Percentiles rank a stretch among this genome's conserved stretches.
Conservation (phyloP, 2,329 filamentous ascomycete species). For the Cladosporium sp. region DNA sequence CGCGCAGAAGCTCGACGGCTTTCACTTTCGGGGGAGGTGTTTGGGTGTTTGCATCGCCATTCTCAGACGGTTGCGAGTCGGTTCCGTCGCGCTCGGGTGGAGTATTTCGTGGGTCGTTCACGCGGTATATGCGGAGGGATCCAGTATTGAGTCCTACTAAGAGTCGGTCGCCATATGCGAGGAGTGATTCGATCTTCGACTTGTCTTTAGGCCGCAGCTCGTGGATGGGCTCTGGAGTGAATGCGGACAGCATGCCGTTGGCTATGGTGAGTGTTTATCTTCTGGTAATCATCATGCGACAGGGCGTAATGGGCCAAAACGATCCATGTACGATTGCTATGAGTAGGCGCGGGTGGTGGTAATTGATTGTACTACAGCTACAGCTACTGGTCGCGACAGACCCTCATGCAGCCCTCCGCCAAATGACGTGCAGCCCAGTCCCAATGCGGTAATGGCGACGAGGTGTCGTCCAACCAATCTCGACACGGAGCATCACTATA, state of each 20-base stretch:
- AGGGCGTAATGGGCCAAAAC: no score
- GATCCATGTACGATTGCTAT: no score
- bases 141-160: conserved; percentile 90
- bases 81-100: conserved; percentile 28
- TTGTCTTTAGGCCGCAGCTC: conserved; percentile 95
- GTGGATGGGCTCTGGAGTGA: conserved; percentile 92
- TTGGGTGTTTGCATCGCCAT: conserved; percentile 41
- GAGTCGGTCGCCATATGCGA: conserved; percentile 87
- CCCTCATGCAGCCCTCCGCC: no score
- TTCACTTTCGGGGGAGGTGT: conserved; percentile 31
- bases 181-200: conserved; percentile 92
- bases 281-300: conserved; percentile 8
- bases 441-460: conserved; percentile 9
- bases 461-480: neutral
- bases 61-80: conserved; percentile 26
- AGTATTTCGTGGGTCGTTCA: conserved; percentile 62
- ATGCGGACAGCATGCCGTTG: conserved; percentile 72
- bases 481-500: neutral
- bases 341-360: neutral
- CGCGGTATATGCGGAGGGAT: conserved; percentile 80
- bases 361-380: neutral
- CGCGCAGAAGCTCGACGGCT: conserved; percentile 77
- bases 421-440: neutral
- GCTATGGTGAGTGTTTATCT: neutral
- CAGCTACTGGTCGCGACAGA: neutral